These are phyloP conservation scores for Tolypocladium paradoxum DNA, from an alignment of 2,329 filamentous ascomycete species.

Conservation along the genomic window DNA sequence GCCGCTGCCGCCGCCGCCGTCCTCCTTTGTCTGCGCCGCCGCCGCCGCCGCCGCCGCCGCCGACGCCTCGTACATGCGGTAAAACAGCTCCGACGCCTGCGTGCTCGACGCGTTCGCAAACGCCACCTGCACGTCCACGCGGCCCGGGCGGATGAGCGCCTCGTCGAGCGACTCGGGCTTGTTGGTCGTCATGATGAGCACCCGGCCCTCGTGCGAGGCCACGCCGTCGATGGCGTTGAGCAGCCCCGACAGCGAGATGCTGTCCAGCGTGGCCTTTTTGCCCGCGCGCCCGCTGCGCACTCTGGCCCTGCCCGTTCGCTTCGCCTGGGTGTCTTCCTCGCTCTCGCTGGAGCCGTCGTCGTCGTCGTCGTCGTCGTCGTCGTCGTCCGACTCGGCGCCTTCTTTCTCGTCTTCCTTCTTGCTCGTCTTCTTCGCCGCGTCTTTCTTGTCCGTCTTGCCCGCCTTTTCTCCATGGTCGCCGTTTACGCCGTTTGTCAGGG, in stretches of 20 bases:
- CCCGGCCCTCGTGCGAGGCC: conserved; percentile 65
- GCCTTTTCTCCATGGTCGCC: conserved; percentile 24
- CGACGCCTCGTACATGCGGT: conserved; percentile 46
- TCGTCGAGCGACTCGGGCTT: conserved; percentile 61
- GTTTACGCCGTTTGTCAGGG: conserved; percentile 18
- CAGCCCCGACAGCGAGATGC: conserved; percentile 68
- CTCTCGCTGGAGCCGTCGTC: conserved; percentile 13
- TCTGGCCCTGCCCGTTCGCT: conserved; percentile 7
- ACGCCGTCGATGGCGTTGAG: conserved; percentile 80
- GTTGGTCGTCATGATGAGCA: conserved; percentile 78
- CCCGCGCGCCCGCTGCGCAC: conserved; percentile 6
- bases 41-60: neutral
- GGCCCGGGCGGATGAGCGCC: conserved; percentile 62
- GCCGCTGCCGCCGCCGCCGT: neutral
- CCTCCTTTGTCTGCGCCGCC: conserved; percentile 1
- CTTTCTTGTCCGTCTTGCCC: neutral
- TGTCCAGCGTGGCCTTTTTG: conserved; percentile 12
- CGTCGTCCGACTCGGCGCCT: conserved; percentile 6
- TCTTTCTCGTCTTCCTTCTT: conserved; percentile 5
- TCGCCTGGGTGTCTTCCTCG: conserved; percentile 8
- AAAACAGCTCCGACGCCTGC: conserved; percentile 48
- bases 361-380: conserved; percentile 5
- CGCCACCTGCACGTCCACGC: conserved; percentile 58
- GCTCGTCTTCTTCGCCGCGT: conserved; percentile 15
- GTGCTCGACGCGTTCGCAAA: conserved; percentile 47